These are phyloP conservation scores for Chlorella sp. DNA, from an alignment of 139 green algal genomes.

Conservation along the genomic window DNA sequence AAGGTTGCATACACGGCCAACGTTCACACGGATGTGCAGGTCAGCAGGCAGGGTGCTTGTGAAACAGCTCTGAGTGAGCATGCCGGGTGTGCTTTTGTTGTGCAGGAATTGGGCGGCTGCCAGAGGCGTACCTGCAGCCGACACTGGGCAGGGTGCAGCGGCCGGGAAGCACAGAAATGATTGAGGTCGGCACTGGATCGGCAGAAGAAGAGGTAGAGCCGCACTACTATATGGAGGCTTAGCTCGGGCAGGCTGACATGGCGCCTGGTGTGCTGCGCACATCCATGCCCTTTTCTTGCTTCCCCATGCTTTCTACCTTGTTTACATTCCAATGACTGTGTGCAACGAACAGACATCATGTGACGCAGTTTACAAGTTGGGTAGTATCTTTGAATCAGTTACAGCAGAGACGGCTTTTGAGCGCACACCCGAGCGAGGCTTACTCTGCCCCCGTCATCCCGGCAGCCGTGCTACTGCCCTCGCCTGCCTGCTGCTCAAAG, in stretches of 20 bases:
- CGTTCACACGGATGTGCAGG: no score
- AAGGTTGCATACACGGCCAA: no score
- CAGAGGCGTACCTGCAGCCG: slow-evolving; percentile 31
- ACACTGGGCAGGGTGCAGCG: neutral
- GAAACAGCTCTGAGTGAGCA: neutral
- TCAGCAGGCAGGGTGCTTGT: no score
- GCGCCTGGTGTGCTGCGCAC: neutral
- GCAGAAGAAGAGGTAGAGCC: neutral
- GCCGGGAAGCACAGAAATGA: neutral
- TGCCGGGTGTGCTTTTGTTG: neutral
- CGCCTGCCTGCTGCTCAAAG: slow-evolving; percentile 73
- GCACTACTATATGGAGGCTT: neutral
- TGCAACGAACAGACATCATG: neutral
- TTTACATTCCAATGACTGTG: neutral
- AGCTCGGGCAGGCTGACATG: neutral
- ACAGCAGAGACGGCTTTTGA: neutral
- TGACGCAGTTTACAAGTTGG: neutral
- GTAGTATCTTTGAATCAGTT: neutral
- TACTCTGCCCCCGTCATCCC: neutral
- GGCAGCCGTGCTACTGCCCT: neutral
- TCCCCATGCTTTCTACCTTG: neutral
- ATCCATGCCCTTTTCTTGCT: neutral
- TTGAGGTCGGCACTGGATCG: neutral
- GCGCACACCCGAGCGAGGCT: neutral
- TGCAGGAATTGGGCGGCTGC: slow-evolving; percentile 26